Percentiles rank a stretch among this genome's conserved stretches.
Evolutionary conservation across 495 filamentous ascomycete genomes (phyloP).

Genomic region (Cladorrhinum samala): DNA sequence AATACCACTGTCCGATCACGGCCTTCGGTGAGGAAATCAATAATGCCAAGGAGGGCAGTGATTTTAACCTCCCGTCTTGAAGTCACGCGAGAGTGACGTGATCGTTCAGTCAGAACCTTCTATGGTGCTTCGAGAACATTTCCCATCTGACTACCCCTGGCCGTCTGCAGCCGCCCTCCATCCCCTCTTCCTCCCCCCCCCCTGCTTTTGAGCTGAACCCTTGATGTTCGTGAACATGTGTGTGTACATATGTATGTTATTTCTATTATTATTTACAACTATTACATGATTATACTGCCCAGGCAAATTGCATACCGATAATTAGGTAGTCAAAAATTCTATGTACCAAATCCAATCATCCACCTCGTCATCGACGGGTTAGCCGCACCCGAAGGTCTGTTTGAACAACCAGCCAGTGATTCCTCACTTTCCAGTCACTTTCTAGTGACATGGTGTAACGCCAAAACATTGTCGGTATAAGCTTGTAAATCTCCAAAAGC

Average conservation of each 20-base stretch:
- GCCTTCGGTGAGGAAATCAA: neutral
- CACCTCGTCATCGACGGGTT: neutral
- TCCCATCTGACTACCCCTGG: constrained; percentile 1
- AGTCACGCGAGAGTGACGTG: neutral
- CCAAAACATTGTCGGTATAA: constrained; percentile 13
- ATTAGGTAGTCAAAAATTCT: too few relatives aligned
- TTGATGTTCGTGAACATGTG: too few relatives aligned
- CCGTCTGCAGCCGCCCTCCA: too few relatives aligned
- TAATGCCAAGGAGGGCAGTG: neutral
- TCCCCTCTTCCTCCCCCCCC: too few relatives aligned
- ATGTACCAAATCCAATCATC: too few relatives aligned
- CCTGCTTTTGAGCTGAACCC: too few relatives aligned
- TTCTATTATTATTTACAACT: too few relatives aligned
- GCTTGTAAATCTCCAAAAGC: constrained; percentile 44
- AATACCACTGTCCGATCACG: too few relatives aligned
- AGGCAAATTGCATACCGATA: too few relatives aligned
- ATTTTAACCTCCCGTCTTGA: neutral
- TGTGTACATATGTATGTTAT: too few relatives aligned
- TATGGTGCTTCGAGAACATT: neutral
- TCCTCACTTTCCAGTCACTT: constrained; percentile 8
- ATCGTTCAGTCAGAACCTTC: neutral
- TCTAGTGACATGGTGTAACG: constrained; percentile 9
- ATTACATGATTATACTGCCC: too few relatives aligned
- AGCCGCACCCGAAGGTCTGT: constrained; percentile 4
- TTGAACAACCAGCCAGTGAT: constrained; percentile 13